Base-by-base conservation (phyloP, 139 green algal genomes). In the Chlamydomonas sphaeroides region DNA sequence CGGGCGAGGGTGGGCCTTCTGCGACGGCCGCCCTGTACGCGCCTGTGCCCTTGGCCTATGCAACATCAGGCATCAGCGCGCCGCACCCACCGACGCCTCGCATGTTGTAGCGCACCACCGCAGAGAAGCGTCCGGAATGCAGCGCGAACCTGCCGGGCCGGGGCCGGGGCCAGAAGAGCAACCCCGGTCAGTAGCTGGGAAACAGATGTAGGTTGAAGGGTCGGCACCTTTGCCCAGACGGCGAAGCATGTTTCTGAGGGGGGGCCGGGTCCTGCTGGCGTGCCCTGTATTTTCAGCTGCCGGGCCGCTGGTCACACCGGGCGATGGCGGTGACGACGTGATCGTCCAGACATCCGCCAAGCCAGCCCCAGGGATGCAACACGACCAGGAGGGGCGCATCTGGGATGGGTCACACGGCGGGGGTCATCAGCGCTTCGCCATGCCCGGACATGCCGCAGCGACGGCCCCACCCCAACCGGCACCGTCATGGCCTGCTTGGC, bases 21-120 rank as follows among this genome's bases (percentile, higher is more conserved):
- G 14, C 45, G 14, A 51, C 45, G 45, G 10, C 45, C 45, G 10
- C 10, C 45, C 45, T 14, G 45, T 14, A 10, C 45, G 45, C 53
- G 4, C 53, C n/a, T n/a, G n/a, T n/a, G n/a, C n/a, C n/a, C n/a
- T n/a, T n/a, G n/a, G n/a, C n/a, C n/a, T n/a, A n/a, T n/a, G n/a
- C n/a, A n/a, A n/a, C n/a, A n/a, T n/a, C n/a, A n/a, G n/a, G n/a
- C n/a, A n/a, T n/a, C n/a, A n/a, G n/a, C 23, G 53, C 5, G 11
- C 38, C 38, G 21, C 10, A 51, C 74, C 3, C 74, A 70, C 74
- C 74, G 11, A n/a, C 28, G 30, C 74, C 74, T 20, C 74, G 74
- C 74, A 80, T 80, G 57, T 80, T 80, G 74, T 80, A 80, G 30
- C 74, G 74, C 14, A 80, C 74, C 32, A 80, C 74, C 0, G 0